Evolutionary conservation across 2,329 filamentous ascomycete genomes (phyloP).

Genomic region (Colletotrichum sp.): DNA sequence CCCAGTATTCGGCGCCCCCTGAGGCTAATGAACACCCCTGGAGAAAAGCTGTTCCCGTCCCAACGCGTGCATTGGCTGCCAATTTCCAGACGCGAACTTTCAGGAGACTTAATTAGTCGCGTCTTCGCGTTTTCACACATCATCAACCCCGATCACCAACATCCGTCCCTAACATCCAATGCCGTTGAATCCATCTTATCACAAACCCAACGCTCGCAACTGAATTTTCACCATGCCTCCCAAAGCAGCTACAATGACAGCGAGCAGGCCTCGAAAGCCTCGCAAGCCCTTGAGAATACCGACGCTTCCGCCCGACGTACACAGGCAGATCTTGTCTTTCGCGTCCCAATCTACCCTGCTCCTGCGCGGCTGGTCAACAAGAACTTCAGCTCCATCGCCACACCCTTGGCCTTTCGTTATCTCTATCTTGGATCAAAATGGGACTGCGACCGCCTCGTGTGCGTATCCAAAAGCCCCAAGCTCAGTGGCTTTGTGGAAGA

Average conservation of each 20-base stretch:
- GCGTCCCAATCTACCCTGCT: background rate
- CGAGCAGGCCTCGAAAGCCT: background rate
- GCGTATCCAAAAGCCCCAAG: background rate
- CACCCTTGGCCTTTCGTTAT: background rate
- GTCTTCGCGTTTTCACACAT: background rate
- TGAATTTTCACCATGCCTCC: background rate
- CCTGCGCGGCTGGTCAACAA: background rate
- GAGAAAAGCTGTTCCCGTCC: background rate
- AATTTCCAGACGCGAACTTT: background rate
- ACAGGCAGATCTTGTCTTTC: background rate
- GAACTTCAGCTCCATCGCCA: background rate
- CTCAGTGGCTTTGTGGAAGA: background rate
- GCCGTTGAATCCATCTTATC: no score
- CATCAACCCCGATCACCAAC: background rate
- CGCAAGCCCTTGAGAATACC: background rate
- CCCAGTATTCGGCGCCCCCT: background rate
- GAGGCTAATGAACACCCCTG: background rate
- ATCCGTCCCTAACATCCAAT: no score
- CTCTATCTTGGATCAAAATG: background rate
- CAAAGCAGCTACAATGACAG: accelerated
- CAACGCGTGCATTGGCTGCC: background rate
- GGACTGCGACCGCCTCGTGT: background rate
- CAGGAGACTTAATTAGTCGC: background rate
- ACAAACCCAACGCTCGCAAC: no score
- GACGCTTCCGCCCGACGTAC: background rate